A percentile compares a stretch with the other conserved stretches of the same genome.
These are phyloP conservation scores for Pseudogymnoascus sp. DNA, from an alignment of 2,329 filamentous ascomycete genomes.

Conservation along the genomic window DNA sequence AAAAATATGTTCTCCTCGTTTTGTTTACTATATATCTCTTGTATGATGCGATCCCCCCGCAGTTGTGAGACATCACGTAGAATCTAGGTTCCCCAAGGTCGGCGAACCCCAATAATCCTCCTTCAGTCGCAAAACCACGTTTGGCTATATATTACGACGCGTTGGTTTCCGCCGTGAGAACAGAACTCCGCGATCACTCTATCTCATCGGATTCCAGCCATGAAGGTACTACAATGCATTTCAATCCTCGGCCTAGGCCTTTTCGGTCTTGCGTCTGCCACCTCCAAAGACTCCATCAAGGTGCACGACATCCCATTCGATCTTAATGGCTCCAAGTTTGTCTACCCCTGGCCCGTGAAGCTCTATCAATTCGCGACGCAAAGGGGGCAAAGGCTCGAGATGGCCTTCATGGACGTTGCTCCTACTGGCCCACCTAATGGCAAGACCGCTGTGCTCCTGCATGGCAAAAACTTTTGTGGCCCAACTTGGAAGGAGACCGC, in stretches of 20 bases:
- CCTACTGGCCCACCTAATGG: constrained; percentile 29
- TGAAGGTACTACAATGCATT: not conserved
- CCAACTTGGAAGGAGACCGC: constrained; percentile 46
- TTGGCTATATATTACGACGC: too few relatives aligned
- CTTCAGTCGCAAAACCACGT: not conserved
- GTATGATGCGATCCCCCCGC: not conserved
- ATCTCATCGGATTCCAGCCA: not conserved
- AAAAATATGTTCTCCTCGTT: not conserved
- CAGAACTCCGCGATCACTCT: not conserved
- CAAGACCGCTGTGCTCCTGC: constrained; percentile 35
- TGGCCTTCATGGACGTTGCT: constrained; percentile 49
- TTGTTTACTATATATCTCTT: constrained; percentile 2
- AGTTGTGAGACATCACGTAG: not conserved
- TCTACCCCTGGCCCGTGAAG: constrained; percentile 45
- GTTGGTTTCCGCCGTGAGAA: not conserved
- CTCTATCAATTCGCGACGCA: constrained; percentile 43
- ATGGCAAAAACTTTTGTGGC: constrained; percentile 51
- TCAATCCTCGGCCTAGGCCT: not conserved
- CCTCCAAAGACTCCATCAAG: constrained; percentile 23
- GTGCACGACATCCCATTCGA: not conserved
- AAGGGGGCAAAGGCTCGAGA: constrained; percentile 37
- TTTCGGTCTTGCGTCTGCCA: not conserved
- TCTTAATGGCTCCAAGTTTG: not conserved
- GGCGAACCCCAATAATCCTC: not conserved
- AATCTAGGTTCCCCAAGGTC: not conserved